A percentile compares a stretch with the other conserved stretches of the same genome.
Conservation (phyloP, 768 basidiomycete genomes). For the Strobilomyces dryophilus region DNA sequence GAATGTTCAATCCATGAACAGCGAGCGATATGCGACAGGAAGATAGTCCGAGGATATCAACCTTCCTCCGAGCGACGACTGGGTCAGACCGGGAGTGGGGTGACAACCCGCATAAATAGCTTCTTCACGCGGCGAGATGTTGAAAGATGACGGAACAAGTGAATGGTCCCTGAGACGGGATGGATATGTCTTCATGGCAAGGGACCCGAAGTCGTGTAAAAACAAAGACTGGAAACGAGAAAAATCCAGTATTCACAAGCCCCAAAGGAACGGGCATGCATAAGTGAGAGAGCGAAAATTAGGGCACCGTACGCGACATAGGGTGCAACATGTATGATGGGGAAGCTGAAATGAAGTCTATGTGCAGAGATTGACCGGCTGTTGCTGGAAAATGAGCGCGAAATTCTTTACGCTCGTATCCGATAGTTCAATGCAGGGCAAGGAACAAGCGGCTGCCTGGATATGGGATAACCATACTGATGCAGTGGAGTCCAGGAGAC, state of each 20-base stretch:
- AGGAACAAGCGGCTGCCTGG: conserved; percentile 42
- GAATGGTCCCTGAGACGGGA: conserved; percentile 51
- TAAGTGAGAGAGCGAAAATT: conserved; percentile 38
- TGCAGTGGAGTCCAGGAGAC: conserved; percentile 42
- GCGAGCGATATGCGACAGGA: conserved; percentile 23
- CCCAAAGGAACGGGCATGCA: conserved; percentile 31
- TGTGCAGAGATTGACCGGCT: conserved; percentile 10
- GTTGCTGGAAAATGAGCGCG: not conserved
- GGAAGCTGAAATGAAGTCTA: conserved; percentile 26
- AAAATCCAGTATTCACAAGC: conserved; percentile 35
- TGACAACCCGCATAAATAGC: conserved; percentile 29
- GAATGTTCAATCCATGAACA: conserved; percentile 38
- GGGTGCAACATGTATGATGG: conserved; percentile 30
- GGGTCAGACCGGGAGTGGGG: conserved; percentile 14
- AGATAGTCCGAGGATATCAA: conserved; percentile 32
- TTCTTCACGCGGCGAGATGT: conserved; percentile 27
- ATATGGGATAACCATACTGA: conserved; percentile 38
- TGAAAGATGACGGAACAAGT: conserved; percentile 27
- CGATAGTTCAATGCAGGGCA: conserved; percentile 43
- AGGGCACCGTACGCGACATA: conserved; percentile 32
- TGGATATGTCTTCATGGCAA: conserved; percentile 56
- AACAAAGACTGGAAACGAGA: conserved; percentile 21
- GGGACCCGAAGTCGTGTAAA: conserved; percentile 25
- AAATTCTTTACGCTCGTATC: conserved; percentile 41
- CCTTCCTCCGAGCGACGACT: conserved; percentile 25